These are phyloP conservation scores for Helotiales sp. DNA, from an alignment of 2,329 filamentous ascomycete species.

Conservation along the genomic window DNA sequence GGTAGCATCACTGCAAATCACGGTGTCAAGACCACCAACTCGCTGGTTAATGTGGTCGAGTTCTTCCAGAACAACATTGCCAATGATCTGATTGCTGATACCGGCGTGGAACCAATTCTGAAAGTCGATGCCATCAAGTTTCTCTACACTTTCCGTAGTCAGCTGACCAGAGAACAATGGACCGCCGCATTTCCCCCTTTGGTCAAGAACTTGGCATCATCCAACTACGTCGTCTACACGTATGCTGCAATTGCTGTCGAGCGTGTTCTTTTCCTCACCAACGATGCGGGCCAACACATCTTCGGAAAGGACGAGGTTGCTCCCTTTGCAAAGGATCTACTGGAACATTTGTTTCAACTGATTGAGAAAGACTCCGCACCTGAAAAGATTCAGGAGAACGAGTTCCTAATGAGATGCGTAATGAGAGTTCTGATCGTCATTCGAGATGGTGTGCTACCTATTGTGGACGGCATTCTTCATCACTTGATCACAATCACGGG, in stretches of 20 bases:
- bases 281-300: slow-evolving; percentile 75
- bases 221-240: slow-evolving; percentile 96
- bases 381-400: slow-evolving; percentile 96
- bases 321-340: slow-evolving; percentile 81
- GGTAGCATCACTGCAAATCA: slow-evolving; percentile 85
- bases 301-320: slow-evolving; percentile 81
- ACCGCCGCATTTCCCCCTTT: slow-evolving; percentile 85
- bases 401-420: slow-evolving; percentile 97
- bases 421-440: slow-evolving; percentile 98
- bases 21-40: slow-evolving; percentile 89
- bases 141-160: slow-evolving; percentile 94
- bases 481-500: slow-evolving; percentile 89
- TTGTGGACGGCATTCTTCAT: slow-evolving; percentile 78
- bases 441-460: slow-evolving; percentile 75
- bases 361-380: slow-evolving; percentile 85
- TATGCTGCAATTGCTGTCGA: slow-evolving; percentile 98
- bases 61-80: slow-evolving; percentile 96
- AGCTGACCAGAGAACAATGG: slow-evolving; percentile 92
- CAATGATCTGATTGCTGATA: slow-evolving; percentile 77
- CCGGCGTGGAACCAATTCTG: slow-evolving; percentile 77
- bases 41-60: slow-evolving; percentile 84
- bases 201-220: slow-evolving; percentile 86
- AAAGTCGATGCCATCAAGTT: slow-evolving; percentile 99
- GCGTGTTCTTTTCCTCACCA: slow-evolving; percentile 82
- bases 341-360: slow-evolving; percentile 88